Conservation (phyloP, 768 basidiomycete species). For the Tylopilus rubrobrunneus region DNA sequence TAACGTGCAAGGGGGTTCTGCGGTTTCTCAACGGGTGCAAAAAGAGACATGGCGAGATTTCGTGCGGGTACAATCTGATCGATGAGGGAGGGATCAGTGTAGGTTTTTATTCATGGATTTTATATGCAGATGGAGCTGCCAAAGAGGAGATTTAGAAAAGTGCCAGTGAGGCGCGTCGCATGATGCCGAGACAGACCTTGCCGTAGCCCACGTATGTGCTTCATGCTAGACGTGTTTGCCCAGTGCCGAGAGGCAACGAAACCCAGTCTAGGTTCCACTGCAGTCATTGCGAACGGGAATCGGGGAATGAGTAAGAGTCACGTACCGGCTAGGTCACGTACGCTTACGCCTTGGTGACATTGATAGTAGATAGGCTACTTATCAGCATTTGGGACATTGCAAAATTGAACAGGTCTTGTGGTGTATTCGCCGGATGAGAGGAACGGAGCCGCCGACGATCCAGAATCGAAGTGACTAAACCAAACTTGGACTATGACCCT, state of each 20-base stretch:
- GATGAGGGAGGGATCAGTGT: neutral
- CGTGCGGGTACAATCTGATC: neutral
- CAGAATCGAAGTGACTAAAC: no score
- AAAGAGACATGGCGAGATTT: conserved; percentile 1
- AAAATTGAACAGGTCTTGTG: no score
- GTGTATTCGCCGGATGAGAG: no score
- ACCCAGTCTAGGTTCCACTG: no score
- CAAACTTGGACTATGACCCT: neutral
- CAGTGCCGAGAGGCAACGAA: no score
- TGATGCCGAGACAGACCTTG: neutral
- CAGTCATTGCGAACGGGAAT: neutral
- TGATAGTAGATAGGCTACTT: neutral
- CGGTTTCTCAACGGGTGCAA: conserved; percentile 14
- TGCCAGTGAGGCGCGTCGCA: neutral
- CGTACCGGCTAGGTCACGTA: no score
- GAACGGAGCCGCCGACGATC: no score
- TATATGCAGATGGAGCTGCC: neutral
- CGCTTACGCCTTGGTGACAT: no score
- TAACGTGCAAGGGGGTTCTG: conserved; percentile 6
- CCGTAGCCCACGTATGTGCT: no score
- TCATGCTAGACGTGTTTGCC: neutral
- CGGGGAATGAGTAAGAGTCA: neutral
- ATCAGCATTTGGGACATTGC: neutral
- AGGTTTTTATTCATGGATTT: neutral
- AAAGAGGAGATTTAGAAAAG: neutral